Conservation (phyloP, 2,329 filamentous ascomycete species). For the Chrysosporium queenslandicum region DNA sequence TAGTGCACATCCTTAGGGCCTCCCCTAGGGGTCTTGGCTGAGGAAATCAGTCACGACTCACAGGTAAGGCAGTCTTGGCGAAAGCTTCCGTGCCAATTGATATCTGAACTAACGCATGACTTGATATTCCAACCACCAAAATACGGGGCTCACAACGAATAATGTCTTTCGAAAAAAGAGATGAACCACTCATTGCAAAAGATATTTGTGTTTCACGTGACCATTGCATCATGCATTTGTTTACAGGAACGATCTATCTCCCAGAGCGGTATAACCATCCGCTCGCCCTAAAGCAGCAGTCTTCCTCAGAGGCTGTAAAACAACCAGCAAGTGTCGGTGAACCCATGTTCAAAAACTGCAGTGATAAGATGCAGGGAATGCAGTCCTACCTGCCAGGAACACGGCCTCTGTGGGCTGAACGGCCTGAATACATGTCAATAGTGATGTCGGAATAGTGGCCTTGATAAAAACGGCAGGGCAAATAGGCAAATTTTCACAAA, state of each 20-base stretch:
- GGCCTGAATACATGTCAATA: not conserved
- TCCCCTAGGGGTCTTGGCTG: not conserved
- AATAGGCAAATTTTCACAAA: not conserved
- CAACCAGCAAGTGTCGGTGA: not conserved
- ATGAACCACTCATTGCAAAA: not conserved
- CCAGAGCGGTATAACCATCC: too few species aligned
- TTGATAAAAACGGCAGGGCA: not conserved
- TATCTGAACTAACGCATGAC: constrained; percentile 6
- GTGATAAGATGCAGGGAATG: not conserved
- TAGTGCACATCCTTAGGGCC: not conserved
- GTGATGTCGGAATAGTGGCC: not conserved
- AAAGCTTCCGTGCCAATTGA: constrained; percentile 11
- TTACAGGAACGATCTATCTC: too few species aligned
- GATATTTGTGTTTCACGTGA: not conserved
- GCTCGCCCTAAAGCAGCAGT: too few species aligned
- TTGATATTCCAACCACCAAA: not conserved
- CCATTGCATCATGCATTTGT: constrained; percentile 8
- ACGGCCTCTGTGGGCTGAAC: too few species aligned
- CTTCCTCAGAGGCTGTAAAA: too few species aligned
- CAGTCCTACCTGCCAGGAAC: not conserved
- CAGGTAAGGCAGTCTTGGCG: not conserved
- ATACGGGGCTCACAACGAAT: not conserved
- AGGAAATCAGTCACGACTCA: constrained; percentile 5
- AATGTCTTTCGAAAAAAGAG: not conserved
- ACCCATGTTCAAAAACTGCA: not conserved